Base-by-base conservation (phyloP, 768 basidiomycete genomes). In the Mycena epipterygia region DNA sequence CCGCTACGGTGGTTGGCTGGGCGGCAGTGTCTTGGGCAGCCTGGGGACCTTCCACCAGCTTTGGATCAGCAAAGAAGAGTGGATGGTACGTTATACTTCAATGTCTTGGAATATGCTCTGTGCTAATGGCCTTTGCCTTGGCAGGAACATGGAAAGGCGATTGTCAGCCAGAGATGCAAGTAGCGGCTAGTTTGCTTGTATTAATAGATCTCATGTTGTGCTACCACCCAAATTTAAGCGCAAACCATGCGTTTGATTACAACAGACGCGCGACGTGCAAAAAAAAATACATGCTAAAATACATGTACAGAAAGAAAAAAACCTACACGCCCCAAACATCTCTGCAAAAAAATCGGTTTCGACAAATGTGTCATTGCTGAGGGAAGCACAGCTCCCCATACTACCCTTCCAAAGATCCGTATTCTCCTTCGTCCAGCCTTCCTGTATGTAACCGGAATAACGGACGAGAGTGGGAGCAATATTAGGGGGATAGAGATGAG, bases 21-120 rank as follows among this genome's bases (percentile, higher is more conserved):
- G 98, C 14, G 98, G 97, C 32, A 96, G 94, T 73, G 97, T 99
- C 75, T 85, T 99, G 53, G 97, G 94, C 1, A 96, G 94, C 77
- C 82, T 99, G 76, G 98, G 98, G 27, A 98, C 97, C 19, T 99
- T 99, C 88, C 98, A 99, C 79, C 97, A 97, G 75, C 84, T 97
- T 57, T 97, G 96, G 96, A 96, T 97, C 77, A 95, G 95, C 81
- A 90, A 86, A 76, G 95, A 96, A 79, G 96, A 97, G 76, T 97
- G 95, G 92, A 90, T 94, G 89, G 95, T 94, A 68, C 48, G 90
- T 79, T 53, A 44, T 23, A 21, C 25, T 71, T 8, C 37, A 44
- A 52, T 7, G 30, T 46, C 21, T 59, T 51, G 52, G 64, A n/a
- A n/a, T n/a, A n/a, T 27, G 33, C 3, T 29, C 7, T 30, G 6